Conservation (phyloP, 129 eudicot species). For the Silybum marianum region DNA sequence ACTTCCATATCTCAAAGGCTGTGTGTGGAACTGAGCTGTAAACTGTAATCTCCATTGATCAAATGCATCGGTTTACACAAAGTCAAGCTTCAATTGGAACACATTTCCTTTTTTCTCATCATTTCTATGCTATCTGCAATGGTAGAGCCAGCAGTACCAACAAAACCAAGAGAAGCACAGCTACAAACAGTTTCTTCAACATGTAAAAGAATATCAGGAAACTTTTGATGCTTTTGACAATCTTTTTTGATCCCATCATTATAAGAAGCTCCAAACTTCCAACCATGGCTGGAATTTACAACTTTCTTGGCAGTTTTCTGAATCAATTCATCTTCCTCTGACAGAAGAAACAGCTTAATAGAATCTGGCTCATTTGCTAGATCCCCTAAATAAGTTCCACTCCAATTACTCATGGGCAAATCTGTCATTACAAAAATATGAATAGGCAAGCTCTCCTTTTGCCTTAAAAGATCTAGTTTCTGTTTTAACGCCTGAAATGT, state of each 20-base stretch:
- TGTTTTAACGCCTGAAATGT: conserved; percentile 66
- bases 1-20: conserved; percentile 9
- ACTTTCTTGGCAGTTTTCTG: conserved; percentile 56
- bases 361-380: conserved; percentile 53
- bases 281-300: conserved; percentile 31
- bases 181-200: conserved; percentile 84
- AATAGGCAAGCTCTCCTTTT: conserved; percentile 58
- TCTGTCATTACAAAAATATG: conserved; percentile 95
- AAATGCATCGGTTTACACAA: not conserved
- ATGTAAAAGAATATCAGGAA: conserved; percentile 74
- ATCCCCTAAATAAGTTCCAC: conserved; percentile 79
- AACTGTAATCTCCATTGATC: not conserved
- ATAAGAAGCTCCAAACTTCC: conserved; percentile 28
- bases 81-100: conserved; percentile 38
- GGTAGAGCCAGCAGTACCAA: conserved; percentile 93
- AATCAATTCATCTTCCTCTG: conserved; percentile 56
- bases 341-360: conserved; percentile 66
- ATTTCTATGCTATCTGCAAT: conserved; percentile 78
- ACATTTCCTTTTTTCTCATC: conserved; percentile 62
- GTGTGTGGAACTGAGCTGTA: conserved; percentile 7
- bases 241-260: conserved; percentile 28
- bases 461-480: conserved; percentile 59
- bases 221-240: conserved; percentile 35
- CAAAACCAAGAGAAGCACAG: conserved; percentile 94
- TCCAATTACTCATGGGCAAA: conserved; percentile 83